phyloP scores from a whole-genome alignment of 1,139 yeast genomes.

The Candida freyschussii region DNA sequence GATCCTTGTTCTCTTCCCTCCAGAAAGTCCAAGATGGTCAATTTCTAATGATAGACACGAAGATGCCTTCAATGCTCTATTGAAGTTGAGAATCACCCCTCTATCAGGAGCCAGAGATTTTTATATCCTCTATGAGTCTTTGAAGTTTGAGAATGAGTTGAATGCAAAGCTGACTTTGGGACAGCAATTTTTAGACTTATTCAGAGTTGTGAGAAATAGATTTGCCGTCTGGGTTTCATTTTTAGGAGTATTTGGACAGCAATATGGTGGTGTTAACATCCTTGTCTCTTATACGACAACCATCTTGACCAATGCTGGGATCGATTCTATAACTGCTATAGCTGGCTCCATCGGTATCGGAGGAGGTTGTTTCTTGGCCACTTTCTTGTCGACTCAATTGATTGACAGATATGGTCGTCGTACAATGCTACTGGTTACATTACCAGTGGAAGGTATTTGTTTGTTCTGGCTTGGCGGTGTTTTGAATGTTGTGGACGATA shows the following conservation, averaged over 20 bases:
- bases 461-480: constrained; percentile 48
- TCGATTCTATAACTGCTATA: constrained; percentile 40
- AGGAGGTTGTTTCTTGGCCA: constrained; percentile 48
- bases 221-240: constrained; percentile 51
- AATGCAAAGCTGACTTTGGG: constrained; percentile 29
- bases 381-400: constrained; percentile 47
- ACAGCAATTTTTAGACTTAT: constrained; percentile 40
- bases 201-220: constrained; percentile 45
- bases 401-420: constrained; percentile 55
- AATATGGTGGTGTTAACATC: constrained; percentile 55
- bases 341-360: constrained; percentile 56
- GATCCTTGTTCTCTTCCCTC: constrained; percentile 25
- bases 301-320: constrained; percentile 43
- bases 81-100: constrained; percentile 32
- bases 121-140: constrained; percentile 34
- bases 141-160: constrained; percentile 38
- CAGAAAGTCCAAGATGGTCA: constrained; percentile 47
- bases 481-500: constrained; percentile 35
- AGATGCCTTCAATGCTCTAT: constrained; percentile 34
- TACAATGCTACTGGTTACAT: constrained; percentile 41
- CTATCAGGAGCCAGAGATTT: constrained; percentile 46
- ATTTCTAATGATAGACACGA: constrained; percentile 34
- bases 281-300: constrained; percentile 52
- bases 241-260: constrained; percentile 54
- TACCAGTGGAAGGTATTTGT: constrained; percentile 47